Base-by-base conservation (phyloP, 2,329 filamentous ascomycete species). In the Sporothrix humicola region DNA sequence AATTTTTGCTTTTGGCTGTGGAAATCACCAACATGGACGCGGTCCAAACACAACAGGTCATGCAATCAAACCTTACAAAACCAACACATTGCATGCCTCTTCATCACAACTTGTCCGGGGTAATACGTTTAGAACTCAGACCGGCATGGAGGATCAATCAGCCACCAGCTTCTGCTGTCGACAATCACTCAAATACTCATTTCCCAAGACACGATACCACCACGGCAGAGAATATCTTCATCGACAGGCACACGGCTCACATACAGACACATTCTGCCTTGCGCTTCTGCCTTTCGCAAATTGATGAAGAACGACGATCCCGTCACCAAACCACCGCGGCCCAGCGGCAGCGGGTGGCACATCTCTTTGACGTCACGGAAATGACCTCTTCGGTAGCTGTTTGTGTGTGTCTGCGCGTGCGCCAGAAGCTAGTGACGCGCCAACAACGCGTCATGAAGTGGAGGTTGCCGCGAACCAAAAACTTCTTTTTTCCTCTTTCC, bases 341-440 rank as follows among this genome's bases (percentile, higher is more conserved):
- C 23, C 46, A 37, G 8, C 15, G 46, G 23, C 46, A 37, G 8
- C 8, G 46, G 23, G 26, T 44, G 65, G 65, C 46, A 68, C 65
- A 1, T 26, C 23, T 37, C 23, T 52, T 52, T 68, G 65, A 52
- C 46, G 65, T 68, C 65, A 68, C 65, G 46, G 65, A 68, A 52
- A 52, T 13, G 23, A 37, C 5, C n/a, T 52, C 8, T 52, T 68
- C 15, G 23, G 17, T 15, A 31, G 13, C 23, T 52, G 26, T 37
- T 37, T 37, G 31, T 37, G 65, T 68, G 65, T 23, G 23, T 20
- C 1, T 12, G 46, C 52, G 23, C 20, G 6, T 10, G n/a, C 42
- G n/a, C 37, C 13, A 52, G 7, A 68, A 10, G 13, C 63, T 5
- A 37, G 17, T 23, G 44, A 52, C 65, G 65, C 65, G 46, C 20